Conservation (phyloP, 768 basidiomycete species). For the Agaricus blazei region DNA sequence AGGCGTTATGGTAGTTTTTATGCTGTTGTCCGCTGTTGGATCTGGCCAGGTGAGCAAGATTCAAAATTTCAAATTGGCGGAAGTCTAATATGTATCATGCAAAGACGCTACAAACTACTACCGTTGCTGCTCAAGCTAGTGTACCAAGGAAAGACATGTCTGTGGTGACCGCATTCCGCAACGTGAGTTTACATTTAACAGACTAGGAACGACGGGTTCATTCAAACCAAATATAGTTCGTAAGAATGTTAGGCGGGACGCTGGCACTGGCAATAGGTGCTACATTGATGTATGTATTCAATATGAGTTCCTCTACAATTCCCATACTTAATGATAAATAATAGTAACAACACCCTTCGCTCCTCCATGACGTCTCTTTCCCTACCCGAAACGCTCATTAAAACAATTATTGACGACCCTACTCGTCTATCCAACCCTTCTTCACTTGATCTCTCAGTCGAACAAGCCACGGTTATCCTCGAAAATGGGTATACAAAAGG, state of each 20-base stretch:
- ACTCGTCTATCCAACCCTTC: conserved; percentile 25
- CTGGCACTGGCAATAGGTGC: conserved; percentile 58
- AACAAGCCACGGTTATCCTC: conserved; percentile 36
- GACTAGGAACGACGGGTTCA: not conserved
- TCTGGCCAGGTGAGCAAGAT: conserved; percentile 46
- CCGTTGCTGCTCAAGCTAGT: conserved; percentile 69
- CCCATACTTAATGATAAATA: conserved; percentile 10
- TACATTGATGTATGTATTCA: conserved; percentile 42
- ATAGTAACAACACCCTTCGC: conserved; percentile 43
- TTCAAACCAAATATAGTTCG: conserved; percentile 37
- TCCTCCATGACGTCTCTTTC: conserved; percentile 31
- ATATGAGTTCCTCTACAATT: not conserved
- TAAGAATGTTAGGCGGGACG: conserved; percentile 67
- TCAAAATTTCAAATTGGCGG: not conserved
- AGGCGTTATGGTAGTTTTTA: conserved; percentile 51
- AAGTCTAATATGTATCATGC: not conserved
- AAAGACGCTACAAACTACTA: conserved; percentile 60
- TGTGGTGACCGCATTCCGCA: conserved; percentile 65
- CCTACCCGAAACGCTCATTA: conserved; percentile 32
- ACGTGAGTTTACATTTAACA: conserved; percentile 27
- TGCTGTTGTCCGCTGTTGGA: conserved; percentile 55
- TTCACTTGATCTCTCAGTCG: conserved; percentile 29
- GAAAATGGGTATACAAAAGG: conserved; percentile 49
- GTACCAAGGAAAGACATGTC: conserved; percentile 71
- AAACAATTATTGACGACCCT: conserved; percentile 46